A percentile compares a stretch with the other conserved stretches of the same genome.
Conservation (phyloP, 306 rosid species). For the Sicyos baderoa region DNA sequence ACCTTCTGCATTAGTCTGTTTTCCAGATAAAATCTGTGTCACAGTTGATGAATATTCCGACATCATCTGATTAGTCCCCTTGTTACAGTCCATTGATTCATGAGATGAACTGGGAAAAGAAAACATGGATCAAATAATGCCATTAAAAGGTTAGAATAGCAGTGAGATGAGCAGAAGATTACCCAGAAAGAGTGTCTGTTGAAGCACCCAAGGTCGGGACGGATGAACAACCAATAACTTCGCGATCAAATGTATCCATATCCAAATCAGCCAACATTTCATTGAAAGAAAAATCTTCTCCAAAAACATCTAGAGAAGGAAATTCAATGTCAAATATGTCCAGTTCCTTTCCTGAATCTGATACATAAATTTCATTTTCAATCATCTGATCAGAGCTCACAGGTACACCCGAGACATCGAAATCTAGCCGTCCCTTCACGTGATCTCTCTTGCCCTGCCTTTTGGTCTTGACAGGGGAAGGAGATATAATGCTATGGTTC, state of each 20-base stretch:
- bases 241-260: conserved; percentile 41
- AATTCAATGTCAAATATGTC: conserved; percentile 48
- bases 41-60: conserved; percentile 51
- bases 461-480: conserved; percentile 45
- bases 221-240: conserved; percentile 34
- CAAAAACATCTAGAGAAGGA: conserved; percentile 47
- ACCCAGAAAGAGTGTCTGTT: conserved; percentile 47
- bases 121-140: conserved; percentile 13
- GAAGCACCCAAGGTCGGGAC: conserved; percentile 32
- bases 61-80: conserved; percentile 30
- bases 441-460: conserved; percentile 18
- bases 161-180: conserved; percentile 27
- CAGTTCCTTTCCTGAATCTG: conserved; percentile 41
- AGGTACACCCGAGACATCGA: conserved; percentile 41
- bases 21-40: conserved; percentile 45
- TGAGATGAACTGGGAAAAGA: conserved; percentile 32
- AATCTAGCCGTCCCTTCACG: conserved; percentile 63
- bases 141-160: neutral
- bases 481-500: conserved; percentile 49
- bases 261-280: conserved; percentile 62
- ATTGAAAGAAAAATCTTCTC: conserved; percentile 51
- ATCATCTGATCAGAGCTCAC: conserved; percentile 26
- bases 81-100: conserved; percentile 29
- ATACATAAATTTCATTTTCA: conserved; percentile 33
- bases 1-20: conserved; percentile 42